Evolutionary conservation across 2,329 filamentous ascomycete species (phyloP).

Genomic region (Biscogniauxia sp.): DNA sequence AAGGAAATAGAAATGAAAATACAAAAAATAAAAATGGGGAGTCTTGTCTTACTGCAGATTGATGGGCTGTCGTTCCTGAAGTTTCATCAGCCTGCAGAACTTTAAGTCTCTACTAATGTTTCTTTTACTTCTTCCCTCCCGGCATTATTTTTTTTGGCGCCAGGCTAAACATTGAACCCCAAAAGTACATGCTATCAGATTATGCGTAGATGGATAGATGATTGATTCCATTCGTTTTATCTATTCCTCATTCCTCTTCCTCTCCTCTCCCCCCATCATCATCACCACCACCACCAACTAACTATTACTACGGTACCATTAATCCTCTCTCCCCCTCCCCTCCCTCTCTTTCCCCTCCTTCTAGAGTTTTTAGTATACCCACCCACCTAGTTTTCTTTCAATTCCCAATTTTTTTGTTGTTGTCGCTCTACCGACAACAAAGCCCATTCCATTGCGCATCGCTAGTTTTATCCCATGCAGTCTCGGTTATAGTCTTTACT

Average conservation of each 20-base stretch:
- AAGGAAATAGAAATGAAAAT: too few species aligned
- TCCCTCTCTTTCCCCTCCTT: background rate
- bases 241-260: too few species aligned
- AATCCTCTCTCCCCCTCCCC: background rate
- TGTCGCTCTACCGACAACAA: slow-evolving; percentile 2
- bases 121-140: too few species aligned
- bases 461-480: slow-evolving; percentile 24
- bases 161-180: background rate
- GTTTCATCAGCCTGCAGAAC: background rate
- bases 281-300: too few species aligned
- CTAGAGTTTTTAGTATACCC: background rate
- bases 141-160: background rate
- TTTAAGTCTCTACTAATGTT: too few species aligned
- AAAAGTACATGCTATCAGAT: background rate
- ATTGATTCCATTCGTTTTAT: background rate
- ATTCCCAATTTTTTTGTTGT: background rate
- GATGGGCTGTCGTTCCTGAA: background rate
- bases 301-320: too few species aligned
- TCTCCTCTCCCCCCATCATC: too few species aligned
- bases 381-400: slow-evolving; percentile 6
- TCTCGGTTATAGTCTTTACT: slow-evolving; percentile 17
- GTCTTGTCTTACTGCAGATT: background rate
- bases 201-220: background rate
- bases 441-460: slow-evolving; percentile 2
- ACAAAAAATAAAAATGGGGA: background rate